phyloP scores from a whole-genome alignment of 2,329 filamentous ascomycete genomes.

The Ceratocystis eucalypticola region DNA sequence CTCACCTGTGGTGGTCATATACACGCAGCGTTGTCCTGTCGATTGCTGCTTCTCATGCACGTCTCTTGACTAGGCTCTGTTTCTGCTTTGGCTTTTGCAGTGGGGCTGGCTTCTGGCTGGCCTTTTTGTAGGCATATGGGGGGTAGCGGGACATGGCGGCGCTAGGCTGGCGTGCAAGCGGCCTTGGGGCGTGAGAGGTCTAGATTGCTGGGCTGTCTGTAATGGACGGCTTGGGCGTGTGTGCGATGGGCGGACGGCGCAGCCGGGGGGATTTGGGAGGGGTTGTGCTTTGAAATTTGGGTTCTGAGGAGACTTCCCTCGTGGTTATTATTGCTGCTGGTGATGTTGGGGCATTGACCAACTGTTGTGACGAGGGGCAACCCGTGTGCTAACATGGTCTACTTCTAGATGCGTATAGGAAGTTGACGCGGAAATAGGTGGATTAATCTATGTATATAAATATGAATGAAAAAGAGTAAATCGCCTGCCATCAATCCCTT shows the following conservation, averaged over 20 bases:
- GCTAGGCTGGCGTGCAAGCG: background rate
- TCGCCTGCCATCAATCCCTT: background rate
- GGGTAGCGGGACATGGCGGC: background rate
- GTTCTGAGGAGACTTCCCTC: slow-evolving; percentile 26
- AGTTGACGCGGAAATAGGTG: background rate
- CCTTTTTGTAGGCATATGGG: background rate
- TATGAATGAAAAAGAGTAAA: background rate
- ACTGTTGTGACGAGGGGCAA: background rate
- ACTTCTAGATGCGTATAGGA: background rate
- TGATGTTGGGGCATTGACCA: no score
- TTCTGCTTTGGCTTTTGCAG: background rate
- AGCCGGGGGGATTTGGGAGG: slow-evolving; percentile 24
- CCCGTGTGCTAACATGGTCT: background rate
- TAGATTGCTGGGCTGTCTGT: slow-evolving; percentile 8
- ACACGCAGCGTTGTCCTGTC: background rate
- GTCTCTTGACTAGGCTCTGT: background rate
- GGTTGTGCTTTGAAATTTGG: slow-evolving; percentile 31
- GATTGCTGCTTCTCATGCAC: slow-evolving; percentile 14
- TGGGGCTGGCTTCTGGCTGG: background rate
- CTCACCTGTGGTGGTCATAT: background rate
- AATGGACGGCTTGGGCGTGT: slow-evolving; percentile 16
- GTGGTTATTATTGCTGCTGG: no score
- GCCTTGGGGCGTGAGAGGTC: background rate
- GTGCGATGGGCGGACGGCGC: slow-evolving; percentile 16
- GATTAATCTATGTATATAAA: background rate